Percentiles rank a stretch among this genome's conserved stretches.
These are phyloP conservation scores for Pisolithus marmoratus DNA, from an alignment of 768 basidiomycete species.

Conservation along the genomic window DNA sequence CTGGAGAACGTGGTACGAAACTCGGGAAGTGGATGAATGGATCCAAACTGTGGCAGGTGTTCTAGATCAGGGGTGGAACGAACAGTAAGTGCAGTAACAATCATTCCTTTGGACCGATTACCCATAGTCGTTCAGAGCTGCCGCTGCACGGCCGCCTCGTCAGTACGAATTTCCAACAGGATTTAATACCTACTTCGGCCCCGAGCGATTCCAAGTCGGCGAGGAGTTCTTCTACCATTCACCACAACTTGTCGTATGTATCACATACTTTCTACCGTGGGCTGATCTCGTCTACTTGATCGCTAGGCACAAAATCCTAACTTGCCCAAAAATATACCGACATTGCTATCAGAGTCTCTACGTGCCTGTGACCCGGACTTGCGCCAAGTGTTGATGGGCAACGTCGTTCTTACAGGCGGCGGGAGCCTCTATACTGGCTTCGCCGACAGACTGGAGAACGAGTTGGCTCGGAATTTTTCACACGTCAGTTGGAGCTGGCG, in stretches of 20 bases:
- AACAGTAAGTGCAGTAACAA: slow-evolving; percentile 52
- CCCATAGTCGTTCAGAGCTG: slow-evolving; percentile 39
- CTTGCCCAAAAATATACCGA: slow-evolving; percentile 69
- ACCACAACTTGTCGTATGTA: slow-evolving; percentile 44
- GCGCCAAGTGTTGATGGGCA: slow-evolving; percentile 83
- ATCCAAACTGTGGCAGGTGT: slow-evolving; percentile 83
- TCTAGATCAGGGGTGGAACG: slow-evolving; percentile 84
- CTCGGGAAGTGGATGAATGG: slow-evolving; percentile 89
- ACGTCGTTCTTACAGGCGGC: slow-evolving; percentile 95
- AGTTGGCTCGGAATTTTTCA: slow-evolving; percentile 68
- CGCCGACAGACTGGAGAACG: slow-evolving; percentile 72
- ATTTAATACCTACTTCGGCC: slow-evolving; percentile 76
- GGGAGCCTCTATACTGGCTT: slow-evolving; percentile 85
- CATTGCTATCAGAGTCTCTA: slow-evolving; percentile 72
- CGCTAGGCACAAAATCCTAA: slow-evolving; percentile 50
- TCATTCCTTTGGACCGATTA: not conserved
- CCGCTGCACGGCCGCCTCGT: slow-evolving; percentile 47
- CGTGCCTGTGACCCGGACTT: slow-evolving; percentile 87
- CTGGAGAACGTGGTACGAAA: slow-evolving; percentile 79
- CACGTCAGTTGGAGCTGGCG: slow-evolving; percentile 61
- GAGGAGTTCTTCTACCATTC: slow-evolving; percentile 87
- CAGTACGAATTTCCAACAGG: slow-evolving; percentile 97
- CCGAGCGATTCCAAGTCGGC: slow-evolving; percentile 76
- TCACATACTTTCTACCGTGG: not conserved
- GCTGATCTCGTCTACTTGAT: slow-evolving; percentile 4